Conservation (phyloP, 2,329 filamentous ascomycete genomes). For the Aspergillus sp. region DNA sequence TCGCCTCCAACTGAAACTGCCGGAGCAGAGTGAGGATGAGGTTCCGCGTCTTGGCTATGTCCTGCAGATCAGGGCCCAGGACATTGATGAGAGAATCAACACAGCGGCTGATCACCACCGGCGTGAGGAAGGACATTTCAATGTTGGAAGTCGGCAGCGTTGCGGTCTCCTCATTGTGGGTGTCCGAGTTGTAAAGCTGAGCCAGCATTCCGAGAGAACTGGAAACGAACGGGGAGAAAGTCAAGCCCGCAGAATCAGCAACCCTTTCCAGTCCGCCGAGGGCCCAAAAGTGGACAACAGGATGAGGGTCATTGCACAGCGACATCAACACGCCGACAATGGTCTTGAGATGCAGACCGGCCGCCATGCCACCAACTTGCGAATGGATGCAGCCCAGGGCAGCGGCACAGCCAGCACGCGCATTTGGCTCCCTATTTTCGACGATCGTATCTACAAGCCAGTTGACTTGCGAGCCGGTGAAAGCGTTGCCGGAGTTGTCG, state of each 20-base stretch:
- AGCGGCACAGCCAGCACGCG: conserved; percentile 87
- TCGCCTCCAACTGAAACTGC: conserved; percentile 70
- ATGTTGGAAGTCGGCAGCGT: conserved; percentile 80
- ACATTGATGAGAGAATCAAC: conserved; percentile 96
- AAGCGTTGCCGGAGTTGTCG: conserved; percentile 71
- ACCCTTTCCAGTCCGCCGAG: conserved; percentile 78
- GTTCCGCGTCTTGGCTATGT: conserved; percentile 82
- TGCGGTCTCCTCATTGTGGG: conserved; percentile 75
- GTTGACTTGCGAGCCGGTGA: conserved; percentile 85
- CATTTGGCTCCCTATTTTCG: conserved; percentile 82
- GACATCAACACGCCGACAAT: conserved; percentile 99
- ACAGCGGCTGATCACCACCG: conserved; percentile 73
- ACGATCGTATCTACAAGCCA: conserved; percentile 90
- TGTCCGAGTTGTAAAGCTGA: conserved; percentile 83
- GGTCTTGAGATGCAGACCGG: conserved; percentile 89
- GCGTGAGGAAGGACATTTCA: conserved; percentile 73
- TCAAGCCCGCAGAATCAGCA: conserved; percentile 83
- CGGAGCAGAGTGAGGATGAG: conserved; percentile 78
- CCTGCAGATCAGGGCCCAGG: conserved; percentile 86
- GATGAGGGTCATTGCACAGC: conserved; percentile 87
- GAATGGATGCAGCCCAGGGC: conserved; percentile 88
- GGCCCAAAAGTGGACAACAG: conserved; percentile 93
- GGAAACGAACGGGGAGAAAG: conserved; percentile 82
- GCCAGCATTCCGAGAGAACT: conserved; percentile 89
- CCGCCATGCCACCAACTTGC: conserved; percentile 94